Evolutionary conservation across 805 yeast genomes (phyloP).

Genomic region (Cyberlindnera veronae): DNA sequence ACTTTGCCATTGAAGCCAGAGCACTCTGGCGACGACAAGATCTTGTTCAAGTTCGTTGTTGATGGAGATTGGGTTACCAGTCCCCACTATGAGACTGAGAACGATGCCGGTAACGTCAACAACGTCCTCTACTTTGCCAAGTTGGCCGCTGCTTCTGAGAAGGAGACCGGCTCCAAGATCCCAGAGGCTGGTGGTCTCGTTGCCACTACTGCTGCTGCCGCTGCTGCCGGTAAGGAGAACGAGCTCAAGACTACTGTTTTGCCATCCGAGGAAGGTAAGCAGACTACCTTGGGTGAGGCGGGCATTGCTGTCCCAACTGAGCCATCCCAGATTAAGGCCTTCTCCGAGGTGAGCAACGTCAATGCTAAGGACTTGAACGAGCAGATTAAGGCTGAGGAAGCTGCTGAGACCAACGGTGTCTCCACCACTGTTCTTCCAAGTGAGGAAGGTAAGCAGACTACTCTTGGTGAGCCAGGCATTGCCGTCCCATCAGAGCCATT

Average conservation of each 20-base stretch:
- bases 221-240: constrained; percentile 24
- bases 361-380: constrained; percentile 49
- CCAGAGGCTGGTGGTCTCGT: constrained; percentile 48
- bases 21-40: constrained; percentile 31
- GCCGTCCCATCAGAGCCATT: constrained; percentile 60
- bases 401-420: constrained; percentile 16
- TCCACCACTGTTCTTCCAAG: constrained; percentile 45
- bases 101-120: constrained; percentile 36
- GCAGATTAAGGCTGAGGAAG: constrained; percentile 12
- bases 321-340: constrained; percentile 55
- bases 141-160: constrained; percentile 17
- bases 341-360: constrained; percentile 45
- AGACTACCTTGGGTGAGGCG: constrained; percentile 58
- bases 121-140: constrained; percentile 32
- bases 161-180: constrained; percentile 24
- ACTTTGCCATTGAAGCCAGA: constrained; percentile 51
- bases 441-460: constrained; percentile 37
- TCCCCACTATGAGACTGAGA: constrained; percentile 40
- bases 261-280: constrained; percentile 40
- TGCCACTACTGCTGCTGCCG: constrained; percentile 28
- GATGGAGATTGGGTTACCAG: constrained; percentile 62
- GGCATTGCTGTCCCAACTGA: constrained; percentile 63
- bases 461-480: constrained; percentile 66
- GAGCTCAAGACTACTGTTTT: constrained; percentile 32
- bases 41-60: constrained; percentile 57